Conservation (phyloP, 2,329 filamentous ascomycete genomes). For the Ophiostoma populinum region DNA sequence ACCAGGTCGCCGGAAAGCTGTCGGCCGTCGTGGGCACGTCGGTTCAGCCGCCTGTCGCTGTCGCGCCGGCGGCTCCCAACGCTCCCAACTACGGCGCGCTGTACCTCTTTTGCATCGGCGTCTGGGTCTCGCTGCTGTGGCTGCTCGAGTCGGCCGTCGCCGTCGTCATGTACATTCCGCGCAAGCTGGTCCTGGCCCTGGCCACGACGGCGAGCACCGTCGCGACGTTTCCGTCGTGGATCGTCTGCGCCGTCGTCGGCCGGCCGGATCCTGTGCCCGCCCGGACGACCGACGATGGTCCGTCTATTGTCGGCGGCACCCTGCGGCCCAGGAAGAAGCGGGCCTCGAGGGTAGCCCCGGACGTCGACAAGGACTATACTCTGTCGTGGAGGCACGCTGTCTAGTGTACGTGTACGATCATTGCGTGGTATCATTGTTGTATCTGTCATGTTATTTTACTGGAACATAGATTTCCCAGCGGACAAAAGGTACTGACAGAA, state of each 20-base stretch:
- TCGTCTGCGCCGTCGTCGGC: neutral
- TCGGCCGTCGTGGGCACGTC: too few relatives aligned
- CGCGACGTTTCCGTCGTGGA: neutral
- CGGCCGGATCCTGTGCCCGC: neutral
- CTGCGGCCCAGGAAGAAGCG: too few relatives aligned
- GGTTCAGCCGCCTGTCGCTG: conserved; percentile 30
- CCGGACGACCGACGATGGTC: neutral
- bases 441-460: too few relatives aligned
- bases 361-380: too few relatives aligned
- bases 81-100: too few relatives aligned
- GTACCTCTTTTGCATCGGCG: conserved; percentile 18
- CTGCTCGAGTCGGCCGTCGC: neutral
- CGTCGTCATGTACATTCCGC: conserved; percentile 7
- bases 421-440: too few relatives aligned
- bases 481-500: too few relatives aligned
- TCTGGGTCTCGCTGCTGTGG: conserved; percentile 13
- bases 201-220: neutral
- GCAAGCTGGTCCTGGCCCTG: neutral
- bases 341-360: too few relatives aligned
- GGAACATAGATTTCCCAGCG: too few relatives aligned
- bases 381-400: too few relatives aligned
- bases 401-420: too few relatives aligned
- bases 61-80: neutral
- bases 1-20: too few relatives aligned
- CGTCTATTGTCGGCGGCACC: neutral